Percentiles rank a stretch among this genome's conserved stretches.
phyloP scores from a whole-genome alignment of 768 basidiomycete genomes.

The Candolleomyces aberdarensis region DNA sequence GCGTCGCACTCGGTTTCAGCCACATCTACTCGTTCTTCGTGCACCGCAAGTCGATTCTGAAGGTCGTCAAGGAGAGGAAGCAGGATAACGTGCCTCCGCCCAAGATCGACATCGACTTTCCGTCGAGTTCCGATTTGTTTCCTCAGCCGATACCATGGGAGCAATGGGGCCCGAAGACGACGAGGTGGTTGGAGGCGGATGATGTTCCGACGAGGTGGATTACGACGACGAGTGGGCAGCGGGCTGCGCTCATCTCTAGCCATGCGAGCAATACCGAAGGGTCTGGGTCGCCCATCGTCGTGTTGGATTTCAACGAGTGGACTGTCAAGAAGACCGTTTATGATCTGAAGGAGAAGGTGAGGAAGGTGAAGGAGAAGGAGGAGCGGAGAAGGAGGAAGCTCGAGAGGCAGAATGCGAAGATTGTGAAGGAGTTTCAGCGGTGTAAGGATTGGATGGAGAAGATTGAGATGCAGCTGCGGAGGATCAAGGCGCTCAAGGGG shows the following conservation, averaged over 20 bases:
- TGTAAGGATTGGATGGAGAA: slow-evolving; percentile 3
- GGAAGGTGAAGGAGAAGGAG: neutral
- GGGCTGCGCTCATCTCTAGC: slow-evolving; percentile 24
- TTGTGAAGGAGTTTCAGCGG: neutral
- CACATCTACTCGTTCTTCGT: slow-evolving; percentile 30
- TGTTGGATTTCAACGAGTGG: slow-evolving; percentile 28
- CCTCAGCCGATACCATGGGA: slow-evolving; percentile 20
- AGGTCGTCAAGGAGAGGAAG: slow-evolving; percentile 3
- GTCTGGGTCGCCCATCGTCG: slow-evolving; percentile 8
- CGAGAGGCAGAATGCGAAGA: neutral
- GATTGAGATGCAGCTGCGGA: neutral
- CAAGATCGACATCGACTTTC: slow-evolving; percentile 4
- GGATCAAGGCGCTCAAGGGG: neutral
- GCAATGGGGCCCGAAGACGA: slow-evolving; percentile 30
- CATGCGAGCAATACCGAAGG: neutral
- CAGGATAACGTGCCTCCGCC: neutral
- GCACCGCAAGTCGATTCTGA: slow-evolving; percentile 22
- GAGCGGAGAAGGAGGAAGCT: neutral
- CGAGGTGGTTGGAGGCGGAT: slow-evolving; percentile 30
- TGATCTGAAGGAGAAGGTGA: neutral
- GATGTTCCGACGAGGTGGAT: slow-evolving; percentile 34
- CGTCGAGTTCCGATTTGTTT: neutral
- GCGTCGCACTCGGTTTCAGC: neutral
- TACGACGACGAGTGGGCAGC: slow-evolving; percentile 33
- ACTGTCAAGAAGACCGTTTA: slow-evolving; percentile 13